Evolutionary conservation across 176 grass and related monocot genomes (phyloP).

Genomic region (Phyllostachys edulis): DNA sequence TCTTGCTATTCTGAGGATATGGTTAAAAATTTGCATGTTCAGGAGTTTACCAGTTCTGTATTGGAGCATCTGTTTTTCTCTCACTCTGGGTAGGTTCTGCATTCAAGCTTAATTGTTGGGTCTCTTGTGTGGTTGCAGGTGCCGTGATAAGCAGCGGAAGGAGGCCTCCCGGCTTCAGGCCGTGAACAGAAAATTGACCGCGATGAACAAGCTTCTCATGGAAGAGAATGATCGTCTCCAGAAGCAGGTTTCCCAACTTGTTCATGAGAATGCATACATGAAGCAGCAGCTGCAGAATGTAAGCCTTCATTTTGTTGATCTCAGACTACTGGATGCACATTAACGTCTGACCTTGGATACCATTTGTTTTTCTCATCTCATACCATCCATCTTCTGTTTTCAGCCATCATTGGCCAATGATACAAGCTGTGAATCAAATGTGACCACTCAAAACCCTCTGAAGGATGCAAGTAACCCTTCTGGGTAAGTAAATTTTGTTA

Average conservation of each 20-base stretch:
- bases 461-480: slow-evolving; percentile 88
- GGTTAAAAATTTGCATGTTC: neutral
- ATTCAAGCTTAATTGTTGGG: neutral
- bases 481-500: slow-evolving; percentile 56
- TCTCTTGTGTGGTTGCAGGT: slow-evolving; percentile 44
- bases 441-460: slow-evolving; percentile 67
- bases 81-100: neutral
- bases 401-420: slow-evolving; percentile 73
- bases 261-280: slow-evolving; percentile 89
- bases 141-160: slow-evolving; percentile 93
- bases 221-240: slow-evolving; percentile 96
- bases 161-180: slow-evolving; percentile 90
- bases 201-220: slow-evolving; percentile 99
- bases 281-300: slow-evolving; percentile 94
- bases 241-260: slow-evolving; percentile 93
- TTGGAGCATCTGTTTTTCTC: neutral
- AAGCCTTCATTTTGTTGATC: slow-evolving; percentile 12
- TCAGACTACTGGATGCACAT: neutral
- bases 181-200: slow-evolving; percentile 91
- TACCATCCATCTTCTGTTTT: neutral
- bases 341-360: neutral
- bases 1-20: slow-evolving; percentile 25
- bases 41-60: neutral
- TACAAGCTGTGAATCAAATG: slow-evolving; percentile 85
- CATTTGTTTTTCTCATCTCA: neutral